These are phyloP conservation scores for Coemansia sp. DNA, from an alignment of 192 early-diverging fungal genomes.

Conservation along the genomic window DNA sequence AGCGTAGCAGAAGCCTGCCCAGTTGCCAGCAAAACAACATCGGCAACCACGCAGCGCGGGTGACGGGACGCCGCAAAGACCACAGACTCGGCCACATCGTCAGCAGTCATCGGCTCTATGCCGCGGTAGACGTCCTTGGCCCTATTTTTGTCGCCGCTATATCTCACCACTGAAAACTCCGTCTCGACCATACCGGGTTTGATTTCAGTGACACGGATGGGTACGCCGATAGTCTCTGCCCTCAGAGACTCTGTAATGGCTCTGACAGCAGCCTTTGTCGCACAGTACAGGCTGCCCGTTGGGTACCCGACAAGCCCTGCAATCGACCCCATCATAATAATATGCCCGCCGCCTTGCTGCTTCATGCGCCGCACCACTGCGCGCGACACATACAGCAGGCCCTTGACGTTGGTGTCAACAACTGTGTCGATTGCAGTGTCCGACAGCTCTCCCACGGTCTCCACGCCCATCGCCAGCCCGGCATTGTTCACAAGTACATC, in stretches of 20 bases:
- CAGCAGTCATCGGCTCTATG: slow-evolving; percentile 60
- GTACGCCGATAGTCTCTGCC: slow-evolving; percentile 70
- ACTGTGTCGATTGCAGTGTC: slow-evolving; percentile 71
- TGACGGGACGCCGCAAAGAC: slow-evolving; percentile 76
- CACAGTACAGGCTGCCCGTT: slow-evolving; percentile 78
- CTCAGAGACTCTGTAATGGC: slow-evolving; percentile 74
- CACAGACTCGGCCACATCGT: slow-evolving; percentile 74
- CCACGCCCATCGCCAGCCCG: slow-evolving; percentile 72
- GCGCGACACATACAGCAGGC: slow-evolving; percentile 75
- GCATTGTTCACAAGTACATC: slow-evolving; percentile 92
- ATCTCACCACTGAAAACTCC: slow-evolving; percentile 84
- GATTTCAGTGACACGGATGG: slow-evolving; percentile 72
- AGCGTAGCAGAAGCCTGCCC: slow-evolving; percentile 38
- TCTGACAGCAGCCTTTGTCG: slow-evolving; percentile 76
- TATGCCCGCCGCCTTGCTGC: slow-evolving; percentile 57
- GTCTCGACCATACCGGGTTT: slow-evolving; percentile 87
- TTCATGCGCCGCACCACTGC: slow-evolving; percentile 80
- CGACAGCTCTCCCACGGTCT: slow-evolving; percentile 60
- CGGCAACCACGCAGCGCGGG: slow-evolving; percentile 33
- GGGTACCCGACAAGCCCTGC: slow-evolving; percentile 64
- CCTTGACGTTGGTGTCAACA: slow-evolving; percentile 90
- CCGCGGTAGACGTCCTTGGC: slow-evolving; percentile 79
- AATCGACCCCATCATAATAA: slow-evolving; percentile 84
- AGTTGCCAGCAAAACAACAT: slow-evolving; percentile 33
- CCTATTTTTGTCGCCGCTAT: slow-evolving; percentile 60